Base-by-base conservation (phyloP, 495 filamentous ascomycete species). In the Xylaria scruposa region DNA sequence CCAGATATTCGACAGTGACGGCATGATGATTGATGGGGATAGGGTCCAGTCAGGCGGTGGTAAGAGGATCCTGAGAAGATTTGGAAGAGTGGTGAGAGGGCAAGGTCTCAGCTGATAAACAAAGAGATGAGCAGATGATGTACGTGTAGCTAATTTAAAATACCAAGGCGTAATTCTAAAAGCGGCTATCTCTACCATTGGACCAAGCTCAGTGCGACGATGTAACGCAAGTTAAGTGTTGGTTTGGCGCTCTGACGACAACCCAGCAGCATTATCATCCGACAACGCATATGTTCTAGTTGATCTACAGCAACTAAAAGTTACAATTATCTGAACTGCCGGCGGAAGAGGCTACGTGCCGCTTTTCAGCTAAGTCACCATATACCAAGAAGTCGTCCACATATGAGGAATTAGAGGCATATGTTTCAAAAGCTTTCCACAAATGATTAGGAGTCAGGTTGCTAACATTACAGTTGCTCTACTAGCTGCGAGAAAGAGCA, bases 1-100 rank as follows among this genome's bases (percentile, higher is more conserved):
- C 46, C 69, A 29, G 36, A 70, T 21, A n/a, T n/a, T 62, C 31
- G 81, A 77, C 10, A 88, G 78, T 13, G 42, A 71, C 69, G 69
- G 72, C 74, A 44, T 72, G 72, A 44, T 75, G 73, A 58, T 71
- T 71, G 54, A 58, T 70, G 5, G 75, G 63, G 40, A 75, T 60
- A 58, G 69, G 46, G 46, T 21, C 19, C 29, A 42, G 75, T 29
- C 3, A 15, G 46, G 17, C 65, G 65, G 21, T 2, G 64, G 56
- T 67, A n/a, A 38, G 56, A 59, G 29, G 56, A 59, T 59, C 56
- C 56, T 59, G 31, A 10, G 56, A 9, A n/a, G 29, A 59, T 59
- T 59, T 59, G 56, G 56, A 59, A 59, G 56, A 59, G 56, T 59
- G 56, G 24, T 31, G 12, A 59, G 56, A 59, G 29, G 31, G 56